Conservation (phyloP, 495 filamentous ascomycete species). For the Neurospora intermedia region DNA sequence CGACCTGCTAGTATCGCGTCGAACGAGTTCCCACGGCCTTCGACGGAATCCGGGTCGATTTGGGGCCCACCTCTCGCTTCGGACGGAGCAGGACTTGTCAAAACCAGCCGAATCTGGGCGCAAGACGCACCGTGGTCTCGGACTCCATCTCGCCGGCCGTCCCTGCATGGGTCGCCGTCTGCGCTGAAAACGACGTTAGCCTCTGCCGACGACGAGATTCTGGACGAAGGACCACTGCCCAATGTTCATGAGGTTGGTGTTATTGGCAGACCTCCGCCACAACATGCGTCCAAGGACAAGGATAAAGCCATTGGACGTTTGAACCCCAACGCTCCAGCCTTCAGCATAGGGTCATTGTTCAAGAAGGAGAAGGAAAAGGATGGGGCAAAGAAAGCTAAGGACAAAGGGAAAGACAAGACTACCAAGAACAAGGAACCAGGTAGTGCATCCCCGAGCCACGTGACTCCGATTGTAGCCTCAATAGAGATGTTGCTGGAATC, state of each 20-base stretch:
- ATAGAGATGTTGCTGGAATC: slow-evolving; percentile 34
- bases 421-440: slow-evolving; percentile 17
- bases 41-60: slow-evolving; percentile 57
- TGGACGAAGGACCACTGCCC: slow-evolving; percentile 32
- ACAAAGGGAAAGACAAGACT: slow-evolving; percentile 23
- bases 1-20: slow-evolving; percentile 72
- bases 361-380: slow-evolving; percentile 30
- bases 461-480: slow-evolving; percentile 3
- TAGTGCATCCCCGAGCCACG: slow-evolving; percentile 8
- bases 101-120: slow-evolving; percentile 33
- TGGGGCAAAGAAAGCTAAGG: slow-evolving; percentile 18
- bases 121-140: slow-evolving; percentile 34
- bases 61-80: slow-evolving; percentile 27
- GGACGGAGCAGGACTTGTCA: slow-evolving; percentile 14
- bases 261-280: slow-evolving; percentile 39
- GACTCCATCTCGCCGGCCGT: slow-evolving; percentile 36
- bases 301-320: slow-evolving; percentile 27
- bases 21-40: slow-evolving; percentile 68
- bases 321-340: slow-evolving; percentile 42
- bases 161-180: slow-evolving; percentile 38
- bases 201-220: slow-evolving; percentile 39
- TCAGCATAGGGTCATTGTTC: slow-evolving; percentile 35
- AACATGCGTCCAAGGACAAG: slow-evolving; percentile 26
- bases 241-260: slow-evolving; percentile 38
- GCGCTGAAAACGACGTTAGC: slow-evolving; percentile 39